These are phyloP conservation scores for Pyrenophora seminiperda DNA, from an alignment of 2,329 filamentous ascomycete genomes.

Conservation along the genomic window DNA sequence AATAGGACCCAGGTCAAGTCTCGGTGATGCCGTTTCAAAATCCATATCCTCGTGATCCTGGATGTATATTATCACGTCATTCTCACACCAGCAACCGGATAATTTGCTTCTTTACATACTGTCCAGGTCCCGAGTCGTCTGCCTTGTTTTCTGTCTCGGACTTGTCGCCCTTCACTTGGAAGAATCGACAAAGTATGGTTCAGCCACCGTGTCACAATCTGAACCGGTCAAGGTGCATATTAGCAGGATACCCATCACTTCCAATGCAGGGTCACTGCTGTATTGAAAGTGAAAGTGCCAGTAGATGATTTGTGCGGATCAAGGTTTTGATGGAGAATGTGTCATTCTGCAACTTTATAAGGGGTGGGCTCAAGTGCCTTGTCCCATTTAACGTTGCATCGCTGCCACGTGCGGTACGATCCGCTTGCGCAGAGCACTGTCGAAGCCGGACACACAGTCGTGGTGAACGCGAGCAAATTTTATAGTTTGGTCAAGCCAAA, in stretches of 20 bases:
- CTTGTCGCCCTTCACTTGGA: neutral
- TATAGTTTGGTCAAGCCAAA: neutral
- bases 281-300: too few relatives aligned
- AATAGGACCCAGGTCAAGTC: neutral
- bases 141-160: neutral
- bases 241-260: neutral
- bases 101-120: slow-evolving; percentile 9
- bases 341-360: neutral
- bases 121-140: neutral
- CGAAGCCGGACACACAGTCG: too few relatives aligned
- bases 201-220: neutral
- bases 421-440: too few relatives aligned
- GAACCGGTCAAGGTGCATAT: neutral
- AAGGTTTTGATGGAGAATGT: too few relatives aligned
- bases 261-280: too few relatives aligned
- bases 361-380: neutral
- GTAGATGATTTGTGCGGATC: too few relatives aligned
- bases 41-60: neutral
- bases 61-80: neutral
- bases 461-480: too few relatives aligned
- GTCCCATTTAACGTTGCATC: too few relatives aligned
- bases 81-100: neutral
- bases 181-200: neutral
- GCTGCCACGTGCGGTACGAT: too few relatives aligned
- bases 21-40: slow-evolving; percentile 6